phyloP scores from a whole-genome alignment of 1,139 yeast species.

The Zygosaccharomyces sapae region DNA sequence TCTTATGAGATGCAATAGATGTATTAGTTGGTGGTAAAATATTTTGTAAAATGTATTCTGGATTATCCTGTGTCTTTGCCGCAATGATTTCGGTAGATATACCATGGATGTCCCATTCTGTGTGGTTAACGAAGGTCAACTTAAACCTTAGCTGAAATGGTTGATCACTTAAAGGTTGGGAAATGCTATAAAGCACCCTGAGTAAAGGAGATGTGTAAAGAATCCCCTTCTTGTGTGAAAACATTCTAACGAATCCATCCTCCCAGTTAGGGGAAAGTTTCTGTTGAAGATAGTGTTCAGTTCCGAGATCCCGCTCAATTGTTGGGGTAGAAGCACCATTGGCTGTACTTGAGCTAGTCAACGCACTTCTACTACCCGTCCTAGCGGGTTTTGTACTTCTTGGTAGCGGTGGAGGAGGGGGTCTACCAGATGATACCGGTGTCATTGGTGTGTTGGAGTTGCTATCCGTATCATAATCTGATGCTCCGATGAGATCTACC shows the following conservation, averaged over 20 bases:
- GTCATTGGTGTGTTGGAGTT: conserved; percentile 15
- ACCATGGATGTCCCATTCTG: conserved; percentile 38
- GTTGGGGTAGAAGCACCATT: conserved; percentile 11
- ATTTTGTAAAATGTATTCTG: conserved; percentile 47
- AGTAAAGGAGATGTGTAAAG: conserved; percentile 72
- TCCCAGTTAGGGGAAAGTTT: conserved; percentile 68
- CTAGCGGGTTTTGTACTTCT: conserved; percentile 12
- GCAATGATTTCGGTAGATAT: conserved; percentile 30
- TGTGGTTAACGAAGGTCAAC: conserved; percentile 61
- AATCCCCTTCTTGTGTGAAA: conserved; percentile 74
- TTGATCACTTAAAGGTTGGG: conserved; percentile 36
- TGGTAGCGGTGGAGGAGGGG: conserved; percentile 26
- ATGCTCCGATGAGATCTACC: conserved; percentile 16
- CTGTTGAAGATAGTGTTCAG: conserved; percentile 25
- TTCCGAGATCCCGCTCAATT: conserved; percentile 16
- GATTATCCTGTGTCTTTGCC: conserved; percentile 39
- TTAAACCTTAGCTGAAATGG: conserved; percentile 27
- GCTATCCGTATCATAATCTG: conserved; percentile 12
- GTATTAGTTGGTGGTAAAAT: conserved; percentile 50
- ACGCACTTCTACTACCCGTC: conserved; percentile 3
- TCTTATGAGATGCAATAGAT: conserved; percentile 45
- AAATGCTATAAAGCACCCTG: conserved; percentile 59
- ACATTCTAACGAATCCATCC: conserved; percentile 67
- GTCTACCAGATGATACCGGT: conserved; percentile 11
- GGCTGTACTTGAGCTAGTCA: conserved; percentile 9